phyloP scores from a whole-genome alignment of 345 rosid species.

The Lepidium aucheri region DNA sequence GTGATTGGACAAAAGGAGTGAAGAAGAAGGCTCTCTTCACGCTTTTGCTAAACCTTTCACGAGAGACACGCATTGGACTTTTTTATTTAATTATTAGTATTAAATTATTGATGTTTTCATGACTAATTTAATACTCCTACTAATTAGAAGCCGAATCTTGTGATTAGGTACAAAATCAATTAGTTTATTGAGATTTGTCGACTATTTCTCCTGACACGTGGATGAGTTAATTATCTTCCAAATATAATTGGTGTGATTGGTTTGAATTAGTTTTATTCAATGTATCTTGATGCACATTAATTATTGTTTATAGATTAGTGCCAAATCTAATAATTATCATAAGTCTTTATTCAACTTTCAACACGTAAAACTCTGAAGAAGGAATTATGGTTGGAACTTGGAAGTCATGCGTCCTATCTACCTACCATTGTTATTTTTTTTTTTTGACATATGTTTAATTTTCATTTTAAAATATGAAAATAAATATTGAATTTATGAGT shows the following conservation, averaged over 20 bases:
- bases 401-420: too few relatives aligned
- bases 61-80: slow-evolving; percentile 6
- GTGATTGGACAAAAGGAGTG: not conserved
- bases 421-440: too few relatives aligned
- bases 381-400: too few relatives aligned
- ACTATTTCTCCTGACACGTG: not conserved
- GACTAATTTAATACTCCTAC: not conserved
- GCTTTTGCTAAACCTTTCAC: slow-evolving; percentile 12
- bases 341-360: not conserved
- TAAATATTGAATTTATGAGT: too few relatives aligned
- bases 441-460: too few relatives aligned
- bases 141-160: not conserved
- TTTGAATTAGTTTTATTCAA: not conserved
- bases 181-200: not conserved
- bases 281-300: not conserved
- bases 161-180: not conserved
- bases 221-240: not conserved
- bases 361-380: not conserved
- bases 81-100: not conserved
- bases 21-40: slow-evolving; percentile 14
- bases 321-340: not conserved
- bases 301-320: not conserved
- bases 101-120: not conserved
- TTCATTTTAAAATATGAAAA: too few relatives aligned
- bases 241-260: not conserved